phyloP scores from a whole-genome alignment of 2,329 filamentous ascomycete species.

The Nemania sp. region DNA sequence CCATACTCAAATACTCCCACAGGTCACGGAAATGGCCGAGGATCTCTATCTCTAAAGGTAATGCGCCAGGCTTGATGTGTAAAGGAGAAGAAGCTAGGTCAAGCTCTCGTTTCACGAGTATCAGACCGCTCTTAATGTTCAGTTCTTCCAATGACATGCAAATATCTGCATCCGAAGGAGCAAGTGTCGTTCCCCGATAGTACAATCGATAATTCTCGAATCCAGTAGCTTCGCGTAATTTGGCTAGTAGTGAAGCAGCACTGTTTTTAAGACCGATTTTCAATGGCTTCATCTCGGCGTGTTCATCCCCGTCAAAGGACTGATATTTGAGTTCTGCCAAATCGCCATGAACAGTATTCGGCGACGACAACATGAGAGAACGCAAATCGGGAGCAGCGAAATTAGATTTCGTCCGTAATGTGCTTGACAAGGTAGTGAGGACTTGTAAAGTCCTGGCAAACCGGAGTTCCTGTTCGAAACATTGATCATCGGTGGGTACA shows the following conservation, averaged over 20 bases:
- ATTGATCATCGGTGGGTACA: conserved; percentile 52
- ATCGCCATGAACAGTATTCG: conserved; percentile 63
- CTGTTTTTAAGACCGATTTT: conserved; percentile 74
- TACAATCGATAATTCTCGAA: conserved; percentile 79
- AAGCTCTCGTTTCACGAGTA: conserved; percentile 67
- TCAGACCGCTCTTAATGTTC: conserved; percentile 65
- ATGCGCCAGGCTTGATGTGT: conserved; percentile 56
- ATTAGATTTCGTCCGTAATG: conserved; percentile 64
- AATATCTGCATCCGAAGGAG: conserved; percentile 62
- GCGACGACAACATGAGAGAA: conserved; percentile 55
- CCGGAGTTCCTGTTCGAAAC: conserved; percentile 60
- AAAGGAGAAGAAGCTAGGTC: conserved; percentile 49
- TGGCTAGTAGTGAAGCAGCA: conserved; percentile 68
- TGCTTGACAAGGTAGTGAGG: conserved; percentile 68
- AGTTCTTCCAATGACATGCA: conserved; percentile 69
- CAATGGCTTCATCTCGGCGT: conserved; percentile 65
- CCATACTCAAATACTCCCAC: conserved; percentile 78
- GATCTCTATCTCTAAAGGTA: conserved; percentile 75
- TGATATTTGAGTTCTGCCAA: conserved; percentile 73
- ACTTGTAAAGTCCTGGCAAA: conserved; percentile 73
- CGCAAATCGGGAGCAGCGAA: conserved; percentile 63
- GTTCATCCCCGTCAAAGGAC: conserved; percentile 65
- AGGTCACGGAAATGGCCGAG: conserved; percentile 81
- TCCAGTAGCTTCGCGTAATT: conserved; percentile 69
- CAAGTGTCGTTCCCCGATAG: conserved; percentile 68